Evolutionary conservation across 1,284 basidiomycete species (phyloP), one percentile per base, ranked within the genome.

Genomic region (Earliella scabrosa): DNA sequence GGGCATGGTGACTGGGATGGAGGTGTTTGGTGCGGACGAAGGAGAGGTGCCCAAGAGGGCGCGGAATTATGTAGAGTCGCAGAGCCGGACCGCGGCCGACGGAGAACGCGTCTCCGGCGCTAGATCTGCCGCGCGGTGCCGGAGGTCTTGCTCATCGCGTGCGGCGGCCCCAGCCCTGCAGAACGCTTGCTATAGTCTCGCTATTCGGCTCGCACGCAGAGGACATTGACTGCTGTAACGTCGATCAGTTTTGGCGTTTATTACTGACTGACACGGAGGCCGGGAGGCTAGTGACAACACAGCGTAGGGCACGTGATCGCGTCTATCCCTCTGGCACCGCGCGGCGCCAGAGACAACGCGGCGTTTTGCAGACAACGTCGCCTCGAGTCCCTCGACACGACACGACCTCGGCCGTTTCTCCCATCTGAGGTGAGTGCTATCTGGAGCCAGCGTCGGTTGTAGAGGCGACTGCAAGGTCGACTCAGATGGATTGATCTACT

Each of bases 301-400:
- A n/a, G n/a, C n/a, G n/a, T n/a, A n/a, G n/a, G n/a, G 40, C 56
- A 56, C 58, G 58, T 59, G 58, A 59, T 36, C 58, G 58, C 27
- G 58, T 52, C 46, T 31, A n/a, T 26, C 40, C 52, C 45, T 36
- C 52, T 54, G 53, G 45, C 45, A 59, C 49, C 53, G 49, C 56
- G 14, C 2, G n/a, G 39, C 36, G 21, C 35, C 29, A 20, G 41
- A n/a, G 45, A 38, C 38, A 54, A 54, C 27, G 26, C 31, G 29
- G 26, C 14, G 4, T 14, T 14, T n/a, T 34, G 29, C 43, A 20
- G n/a, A 29, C 31, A 36, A 18, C 24, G 20, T 45, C 5, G n/a
- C n/a, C n/a, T n/a, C n/a, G n/a, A n/a, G n/a, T n/a, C n/a, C n/a
- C n/a, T n/a, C n/a, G n/a, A n/a, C n/a, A n/a, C n/a, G n/a, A n/a